A percentile compares a stretch with the other conserved stretches of the same genome.
Conservation (phyloP, 1,139 yeast species). For the Yamadazyma atmosphaerica region DNA sequence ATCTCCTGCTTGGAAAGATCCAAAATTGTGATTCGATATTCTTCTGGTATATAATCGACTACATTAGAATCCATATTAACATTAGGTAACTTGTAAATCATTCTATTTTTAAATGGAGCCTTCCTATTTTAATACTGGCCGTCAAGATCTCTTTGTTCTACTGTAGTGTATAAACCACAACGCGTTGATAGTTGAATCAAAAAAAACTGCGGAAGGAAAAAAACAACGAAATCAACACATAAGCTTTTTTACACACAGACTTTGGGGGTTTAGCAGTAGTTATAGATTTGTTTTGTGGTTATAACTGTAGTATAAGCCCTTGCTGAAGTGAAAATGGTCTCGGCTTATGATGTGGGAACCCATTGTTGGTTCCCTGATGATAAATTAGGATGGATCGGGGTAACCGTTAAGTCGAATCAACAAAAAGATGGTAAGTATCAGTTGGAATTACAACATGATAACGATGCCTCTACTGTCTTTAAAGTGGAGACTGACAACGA, state of each 20-base stretch:
- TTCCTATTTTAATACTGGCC: too few relatives aligned
- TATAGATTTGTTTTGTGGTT: not conserved
- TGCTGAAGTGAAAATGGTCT: conserved; percentile 13
- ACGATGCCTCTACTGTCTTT: conserved; percentile 49
- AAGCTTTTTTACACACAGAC: not conserved
- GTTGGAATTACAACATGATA: conserved; percentile 63
- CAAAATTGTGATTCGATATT: conserved; percentile 16
- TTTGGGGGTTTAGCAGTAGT: not conserved
- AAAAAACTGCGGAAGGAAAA: conserved; percentile 1
- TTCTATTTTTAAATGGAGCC: too few relatives aligned
- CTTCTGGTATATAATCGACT: not conserved
- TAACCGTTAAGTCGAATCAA: conserved; percentile 62
- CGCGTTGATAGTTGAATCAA: conserved; percentile 2
- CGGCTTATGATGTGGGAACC: conserved; percentile 40
- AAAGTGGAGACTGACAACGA: conserved; percentile 54
- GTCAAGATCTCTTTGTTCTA: too few relatives aligned
- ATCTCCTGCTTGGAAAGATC: conserved; percentile 33
- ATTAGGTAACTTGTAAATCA: not conserved
- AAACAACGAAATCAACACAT: not conserved
- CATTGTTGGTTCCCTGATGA: conserved; percentile 97
- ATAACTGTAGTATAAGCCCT: not conserved
- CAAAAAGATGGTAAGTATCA: conserved; percentile 51
- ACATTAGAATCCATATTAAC: not conserved
- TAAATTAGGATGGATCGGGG: conserved; percentile 88
- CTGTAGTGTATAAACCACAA: not conserved